phyloP scores from a whole-genome alignment of 345 rosid species.

The Mallotus nudiflorus region DNA sequence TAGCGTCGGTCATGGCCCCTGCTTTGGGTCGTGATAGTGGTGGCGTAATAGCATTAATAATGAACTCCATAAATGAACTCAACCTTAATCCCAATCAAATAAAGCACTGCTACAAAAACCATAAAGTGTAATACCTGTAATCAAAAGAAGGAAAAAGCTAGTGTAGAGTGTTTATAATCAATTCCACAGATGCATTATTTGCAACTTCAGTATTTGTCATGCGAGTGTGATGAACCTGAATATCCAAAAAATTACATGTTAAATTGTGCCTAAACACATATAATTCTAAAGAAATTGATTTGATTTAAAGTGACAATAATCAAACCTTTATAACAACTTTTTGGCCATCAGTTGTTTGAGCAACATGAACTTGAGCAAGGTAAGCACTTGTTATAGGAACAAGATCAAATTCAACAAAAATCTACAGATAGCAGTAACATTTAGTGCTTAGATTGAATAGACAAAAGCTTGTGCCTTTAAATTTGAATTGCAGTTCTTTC shows the following conservation, averaged over 20 bases:
- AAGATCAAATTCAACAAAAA: constrained; percentile 78
- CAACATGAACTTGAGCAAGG: constrained; percentile 99
- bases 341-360: constrained; percentile 63
- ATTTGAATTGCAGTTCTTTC: background rate
- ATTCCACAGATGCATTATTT: constrained; percentile 78
- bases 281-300: constrained; percentile 15
- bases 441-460: constrained; percentile 6
- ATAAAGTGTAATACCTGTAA: constrained; percentile 57
- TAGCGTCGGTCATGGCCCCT: too few species aligned
- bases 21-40: too few species aligned
- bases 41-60: constrained; percentile 4
- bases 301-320: constrained; percentile 18
- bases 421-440: constrained; percentile 35
- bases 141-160: constrained; percentile 88
- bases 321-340: constrained; percentile 93
- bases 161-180: constrained; percentile 76
- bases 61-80: too few species aligned
- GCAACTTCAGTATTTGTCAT: constrained; percentile 93
- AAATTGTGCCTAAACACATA: constrained; percentile 1
- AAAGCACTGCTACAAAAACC: background rate
- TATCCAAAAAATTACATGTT: constrained; percentile 9
- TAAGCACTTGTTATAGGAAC: constrained; percentile 97
- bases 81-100: background rate
- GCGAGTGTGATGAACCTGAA: constrained; percentile 91
- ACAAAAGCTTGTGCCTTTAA: background rate